Evolutionary conservation across 129 eudicot species (phyloP).

Genomic region (Lonicera japonica): DNA sequence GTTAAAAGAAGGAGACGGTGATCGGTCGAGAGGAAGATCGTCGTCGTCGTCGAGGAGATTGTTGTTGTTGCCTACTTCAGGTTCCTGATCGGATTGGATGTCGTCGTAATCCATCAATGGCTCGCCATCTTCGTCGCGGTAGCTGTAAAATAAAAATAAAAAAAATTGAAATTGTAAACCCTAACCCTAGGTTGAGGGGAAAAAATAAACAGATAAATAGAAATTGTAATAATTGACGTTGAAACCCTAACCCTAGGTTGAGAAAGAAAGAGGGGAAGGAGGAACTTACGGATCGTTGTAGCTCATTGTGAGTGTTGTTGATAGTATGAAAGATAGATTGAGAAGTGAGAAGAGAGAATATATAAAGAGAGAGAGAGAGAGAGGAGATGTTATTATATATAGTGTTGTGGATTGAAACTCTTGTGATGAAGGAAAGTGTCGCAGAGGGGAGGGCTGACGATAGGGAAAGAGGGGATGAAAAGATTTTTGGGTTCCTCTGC

Average conservation of each 20-base stretch:
- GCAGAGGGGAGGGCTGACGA: neutral
- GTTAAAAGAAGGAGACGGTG: constrained; percentile 48
- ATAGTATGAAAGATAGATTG: too few species aligned
- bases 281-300: constrained; percentile 68
- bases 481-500: neutral
- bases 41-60: constrained; percentile 31
- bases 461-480: neutral
- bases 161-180: constrained; percentile 12
- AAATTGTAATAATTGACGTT: too few species aligned
- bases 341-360: neutral
- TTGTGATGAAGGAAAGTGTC: neutral
- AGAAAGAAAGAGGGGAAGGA: neutral
- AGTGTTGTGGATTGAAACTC: neutral
- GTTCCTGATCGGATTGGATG: constrained; percentile 42
- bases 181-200: constrained; percentile 19
- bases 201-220: neutral
- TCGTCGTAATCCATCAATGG: constrained; percentile 57
- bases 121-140: constrained; percentile 80
- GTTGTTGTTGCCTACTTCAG: constrained; percentile 10
- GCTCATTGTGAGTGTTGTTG: constrained; percentile 28
- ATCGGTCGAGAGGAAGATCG: constrained; percentile 29
- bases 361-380: neutral
- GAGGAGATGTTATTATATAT: too few species aligned
- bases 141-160: constrained; percentile 25
- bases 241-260: constrained; percentile 27